Conservation (phyloP, 108 stramenopile genomes). For the Licmophora abbreviata region DNA sequence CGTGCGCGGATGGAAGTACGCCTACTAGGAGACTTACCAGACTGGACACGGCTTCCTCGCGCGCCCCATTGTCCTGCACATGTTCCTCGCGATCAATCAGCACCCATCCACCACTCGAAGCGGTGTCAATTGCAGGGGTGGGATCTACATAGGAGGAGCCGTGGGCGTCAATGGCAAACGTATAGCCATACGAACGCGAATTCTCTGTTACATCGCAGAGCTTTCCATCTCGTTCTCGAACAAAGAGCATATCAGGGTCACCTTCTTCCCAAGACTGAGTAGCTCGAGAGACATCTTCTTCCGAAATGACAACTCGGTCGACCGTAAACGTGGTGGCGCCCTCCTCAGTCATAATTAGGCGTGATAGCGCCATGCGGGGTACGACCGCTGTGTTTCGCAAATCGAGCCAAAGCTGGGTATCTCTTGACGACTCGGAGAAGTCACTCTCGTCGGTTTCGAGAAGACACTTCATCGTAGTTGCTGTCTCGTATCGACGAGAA, state of each 20-base stretch:
- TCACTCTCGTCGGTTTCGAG: neutral
- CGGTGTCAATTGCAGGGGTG: slow-evolving; percentile 11
- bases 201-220: slow-evolving; percentile 7
- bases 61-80: neutral
- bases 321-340: neutral
- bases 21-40: neutral
- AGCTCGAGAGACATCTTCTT: neutral
- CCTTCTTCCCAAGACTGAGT: neutral
- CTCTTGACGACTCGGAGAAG: neutral
- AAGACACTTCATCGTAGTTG: neutral
- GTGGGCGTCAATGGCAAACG: slow-evolving; percentile 4
- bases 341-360: neutral
- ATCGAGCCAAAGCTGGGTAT: slow-evolving; percentile 39
- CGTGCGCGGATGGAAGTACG: no score
- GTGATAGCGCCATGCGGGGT: slow-evolving; percentile 4
- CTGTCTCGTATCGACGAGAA: no score
- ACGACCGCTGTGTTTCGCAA: slow-evolving; percentile 30
- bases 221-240: slow-evolving; percentile 11
- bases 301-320: slow-evolving; percentile 17
- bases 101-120: slow-evolving; percentile 3
- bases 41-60: neutral
- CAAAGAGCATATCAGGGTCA: neutral
- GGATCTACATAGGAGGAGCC: slow-evolving; percentile 11
- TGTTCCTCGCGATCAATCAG: neutral
- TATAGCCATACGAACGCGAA: neutral